Conservation (phyloP, 2,329 filamentous ascomycete species). For the Botrytis cinerea region DNA sequence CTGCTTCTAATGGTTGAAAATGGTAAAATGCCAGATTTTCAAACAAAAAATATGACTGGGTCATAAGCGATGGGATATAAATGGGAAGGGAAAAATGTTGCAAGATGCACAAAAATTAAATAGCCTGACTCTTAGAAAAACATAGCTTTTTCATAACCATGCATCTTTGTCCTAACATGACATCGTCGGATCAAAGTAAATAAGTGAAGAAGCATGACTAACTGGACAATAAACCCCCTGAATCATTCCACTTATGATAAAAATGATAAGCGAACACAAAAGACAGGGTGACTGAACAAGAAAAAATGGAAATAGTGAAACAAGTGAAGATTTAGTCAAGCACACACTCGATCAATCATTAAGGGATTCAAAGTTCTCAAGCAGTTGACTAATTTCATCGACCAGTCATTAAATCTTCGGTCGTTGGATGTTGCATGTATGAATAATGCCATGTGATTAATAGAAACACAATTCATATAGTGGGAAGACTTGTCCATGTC, state of each 20-base stretch:
- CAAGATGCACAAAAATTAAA: too few species aligned
- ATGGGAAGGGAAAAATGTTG: neutral
- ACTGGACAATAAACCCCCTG: neutral
- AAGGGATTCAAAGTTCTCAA: neutral
- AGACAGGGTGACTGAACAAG: neutral
- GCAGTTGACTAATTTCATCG: fast-evolving
- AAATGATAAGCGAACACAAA: neutral
- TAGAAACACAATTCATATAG: neutral
- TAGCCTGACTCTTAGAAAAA: neutral
- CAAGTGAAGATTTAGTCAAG: neutral
- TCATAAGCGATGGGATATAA: neutral
- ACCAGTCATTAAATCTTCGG: fast-evolving
- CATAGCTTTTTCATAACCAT: neutral
- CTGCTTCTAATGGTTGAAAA: neutral
- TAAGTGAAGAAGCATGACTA: neutral
- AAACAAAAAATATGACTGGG: neutral
- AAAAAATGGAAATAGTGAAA: neutral
- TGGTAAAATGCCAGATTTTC: neutral
- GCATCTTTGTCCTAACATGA: neutral
- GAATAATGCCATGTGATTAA: neutral
- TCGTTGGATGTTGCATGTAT: fast-evolving
- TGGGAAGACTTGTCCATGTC: too few species aligned
- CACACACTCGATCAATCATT: neutral
- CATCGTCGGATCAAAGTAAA: neutral
- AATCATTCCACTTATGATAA: neutral